phyloP scores from a whole-genome alignment of 129 eudicot species.

The Solidago caesia region DNA sequence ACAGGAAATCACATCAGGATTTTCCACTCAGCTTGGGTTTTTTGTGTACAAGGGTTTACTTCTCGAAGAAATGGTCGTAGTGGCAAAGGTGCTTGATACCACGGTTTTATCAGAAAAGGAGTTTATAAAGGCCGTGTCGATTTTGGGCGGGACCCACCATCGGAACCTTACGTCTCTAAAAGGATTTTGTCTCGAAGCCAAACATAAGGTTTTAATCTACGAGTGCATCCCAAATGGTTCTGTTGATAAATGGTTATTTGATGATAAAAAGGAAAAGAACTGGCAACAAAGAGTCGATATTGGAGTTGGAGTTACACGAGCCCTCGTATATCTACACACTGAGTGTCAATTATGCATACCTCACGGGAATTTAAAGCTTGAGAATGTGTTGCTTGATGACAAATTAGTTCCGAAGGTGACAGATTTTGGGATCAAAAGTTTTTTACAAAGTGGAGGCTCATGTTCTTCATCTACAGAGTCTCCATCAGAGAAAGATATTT shows the following conservation, averaged over 20 bases:
- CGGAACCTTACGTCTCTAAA: conserved; percentile 53
- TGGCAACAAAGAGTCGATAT: conserved; percentile 62
- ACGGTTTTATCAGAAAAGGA: conserved; percentile 61
- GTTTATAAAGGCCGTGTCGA: conserved; percentile 49
- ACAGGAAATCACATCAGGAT: conserved; percentile 58
- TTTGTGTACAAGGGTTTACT: conserved; percentile 63
- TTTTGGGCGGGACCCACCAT: conserved; percentile 71
- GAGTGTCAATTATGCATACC: conserved; percentile 70
- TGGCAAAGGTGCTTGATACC: conserved; percentile 51
- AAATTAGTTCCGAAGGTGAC: conserved; percentile 55
- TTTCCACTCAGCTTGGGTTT: conserved; percentile 50
- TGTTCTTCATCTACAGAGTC: conserved; percentile 45
- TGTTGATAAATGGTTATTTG: conserved; percentile 53
- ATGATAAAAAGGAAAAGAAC: conserved; percentile 18
- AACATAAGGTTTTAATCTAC: conserved; percentile 47
- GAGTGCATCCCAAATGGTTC: conserved; percentile 61
- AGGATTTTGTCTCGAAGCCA: conserved; percentile 68
- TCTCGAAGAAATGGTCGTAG: conserved; percentile 37
- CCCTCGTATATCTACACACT: conserved; percentile 57
- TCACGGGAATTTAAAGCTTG: conserved; percentile 72
- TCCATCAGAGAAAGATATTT: conserved; percentile 61
- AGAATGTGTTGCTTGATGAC: conserved; percentile 64
- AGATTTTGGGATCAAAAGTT: conserved; percentile 56
- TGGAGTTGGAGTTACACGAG: conserved; percentile 65
- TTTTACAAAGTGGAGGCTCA: conserved; percentile 30